These are phyloP conservation scores for Porcisia hertigi DNA, from an alignment of 208 protist genomes.

Conservation along the genomic window DNA sequence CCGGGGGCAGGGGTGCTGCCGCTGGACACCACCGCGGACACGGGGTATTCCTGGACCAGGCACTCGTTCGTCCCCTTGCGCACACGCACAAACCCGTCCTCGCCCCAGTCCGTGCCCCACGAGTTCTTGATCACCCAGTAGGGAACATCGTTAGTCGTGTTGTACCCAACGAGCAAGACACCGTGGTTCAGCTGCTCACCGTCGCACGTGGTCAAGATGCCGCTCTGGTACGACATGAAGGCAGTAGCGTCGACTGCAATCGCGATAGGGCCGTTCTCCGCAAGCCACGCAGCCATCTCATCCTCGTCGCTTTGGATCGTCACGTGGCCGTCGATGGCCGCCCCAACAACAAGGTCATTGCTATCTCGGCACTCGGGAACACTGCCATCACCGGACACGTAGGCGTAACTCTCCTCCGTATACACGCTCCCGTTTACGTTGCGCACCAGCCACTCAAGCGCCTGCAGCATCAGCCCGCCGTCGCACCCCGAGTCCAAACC, in stretches of 20 bases:
- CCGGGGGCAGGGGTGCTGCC: not conserved
- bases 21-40: slow-evolving; percentile 13
- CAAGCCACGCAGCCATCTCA: slow-evolving; percentile 65
- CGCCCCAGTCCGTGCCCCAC: slow-evolving; percentile 76
- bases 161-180: slow-evolving; percentile 82
- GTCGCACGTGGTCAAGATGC: slow-evolving; percentile 57
- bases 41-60: slow-evolving; percentile 37
- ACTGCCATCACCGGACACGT: not conserved
- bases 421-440: slow-evolving; percentile 64
- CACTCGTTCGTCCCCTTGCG: slow-evolving; percentile 51
- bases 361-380: not conserved
- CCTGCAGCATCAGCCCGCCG: slow-evolving; percentile 88
- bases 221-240: slow-evolving; percentile 60
- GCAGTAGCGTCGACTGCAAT: slow-evolving; percentile 84
- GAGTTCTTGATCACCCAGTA: slow-evolving; percentile 93
- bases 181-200: slow-evolving; percentile 64
- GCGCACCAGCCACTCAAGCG: slow-evolving; percentile 70
- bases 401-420: slow-evolving; percentile 78
- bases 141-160: slow-evolving; percentile 33
- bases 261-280: slow-evolving; percentile 69
- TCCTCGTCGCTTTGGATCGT: slow-evolving; percentile 62
- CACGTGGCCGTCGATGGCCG: slow-evolving; percentile 53
- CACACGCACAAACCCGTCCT: slow-evolving; percentile 76
- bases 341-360: slow-evolving; percentile 40
- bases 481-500: slow-evolving; percentile 76